Percentiles rank a stretch among this genome's conserved stretches.
Conservation (phyloP, 129 eudicot genomes). For the Chrysanthemum makinoi region DNA sequence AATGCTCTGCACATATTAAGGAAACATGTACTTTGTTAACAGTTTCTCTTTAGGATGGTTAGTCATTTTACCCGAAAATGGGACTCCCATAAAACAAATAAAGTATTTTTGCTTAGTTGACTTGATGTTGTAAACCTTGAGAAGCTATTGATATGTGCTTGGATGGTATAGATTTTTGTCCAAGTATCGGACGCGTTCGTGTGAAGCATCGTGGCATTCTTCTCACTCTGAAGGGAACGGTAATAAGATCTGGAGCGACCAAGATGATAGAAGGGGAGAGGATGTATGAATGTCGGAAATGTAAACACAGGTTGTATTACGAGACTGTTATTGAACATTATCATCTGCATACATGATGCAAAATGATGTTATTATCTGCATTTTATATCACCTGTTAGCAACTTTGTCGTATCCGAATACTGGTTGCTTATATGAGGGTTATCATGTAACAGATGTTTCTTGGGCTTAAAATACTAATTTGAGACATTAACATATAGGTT, state of each 20-base stretch:
- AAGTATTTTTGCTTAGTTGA: not conserved
- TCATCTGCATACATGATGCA: too few species aligned
- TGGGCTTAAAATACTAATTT: conserved; percentile 10
- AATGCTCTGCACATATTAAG: not conserved
- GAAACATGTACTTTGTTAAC: not conserved
- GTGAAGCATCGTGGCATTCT: conserved; percentile 93
- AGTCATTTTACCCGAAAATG: conserved; percentile 13
- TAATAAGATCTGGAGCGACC: conserved; percentile 83
- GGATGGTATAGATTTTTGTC: conserved; percentile 58
- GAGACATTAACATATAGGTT: conserved; percentile 44
- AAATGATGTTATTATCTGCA: not conserved
- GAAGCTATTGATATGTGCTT: conserved; percentile 15
- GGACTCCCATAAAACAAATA: conserved; percentile 2
- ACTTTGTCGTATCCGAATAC: conserved; percentile 17
- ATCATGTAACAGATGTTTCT: conserved; percentile 7
- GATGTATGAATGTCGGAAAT: conserved; percentile 68
- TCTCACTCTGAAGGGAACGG: conserved; percentile 91
- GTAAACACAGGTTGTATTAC: conserved; percentile 68
- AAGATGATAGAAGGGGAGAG: conserved; percentile 97
- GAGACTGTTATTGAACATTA: not conserved
- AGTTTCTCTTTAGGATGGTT: conserved; percentile 5
- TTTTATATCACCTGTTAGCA: conserved; percentile 9
- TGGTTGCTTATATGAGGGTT: conserved; percentile 11
- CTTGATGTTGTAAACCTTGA: conserved; percentile 6
- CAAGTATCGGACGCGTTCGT: conserved; percentile 88